These are phyloP conservation scores for Hanseniaspora valbyensis DNA, from an alignment of 805 yeast species.

Conservation along the genomic window DNA sequence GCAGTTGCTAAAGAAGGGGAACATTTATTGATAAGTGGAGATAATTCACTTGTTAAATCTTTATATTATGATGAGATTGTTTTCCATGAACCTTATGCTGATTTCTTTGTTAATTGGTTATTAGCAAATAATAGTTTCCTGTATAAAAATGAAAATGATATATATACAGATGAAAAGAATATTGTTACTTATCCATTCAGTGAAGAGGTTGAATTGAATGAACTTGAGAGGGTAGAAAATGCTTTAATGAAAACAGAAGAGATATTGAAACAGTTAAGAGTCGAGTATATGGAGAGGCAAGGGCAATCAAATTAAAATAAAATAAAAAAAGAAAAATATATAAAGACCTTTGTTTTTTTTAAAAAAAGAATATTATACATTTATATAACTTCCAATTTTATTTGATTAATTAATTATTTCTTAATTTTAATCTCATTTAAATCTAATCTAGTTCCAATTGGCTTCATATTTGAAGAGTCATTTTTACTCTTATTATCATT, in stretches of 20 bases:
- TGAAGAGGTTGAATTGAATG: constrained; percentile 14
- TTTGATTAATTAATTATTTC: neutral
- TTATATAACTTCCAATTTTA: too few relatives aligned
- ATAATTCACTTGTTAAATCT: constrained; percentile 41
- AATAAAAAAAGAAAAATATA: neutral
- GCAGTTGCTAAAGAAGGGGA: constrained; percentile 14
- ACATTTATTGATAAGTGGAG: constrained; percentile 21
- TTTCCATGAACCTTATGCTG: constrained; percentile 91
- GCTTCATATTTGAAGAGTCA: constrained; percentile 17
- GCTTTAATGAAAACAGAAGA: constrained; percentile 8
- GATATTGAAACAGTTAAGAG: constrained; percentile 4
- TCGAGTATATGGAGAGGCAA: constrained; percentile 6
- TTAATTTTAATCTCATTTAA: constrained; percentile 7
- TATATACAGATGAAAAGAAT: neutral
- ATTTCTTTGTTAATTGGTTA: constrained; percentile 38
- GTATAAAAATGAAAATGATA: neutral
- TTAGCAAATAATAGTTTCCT: constrained; percentile 8
- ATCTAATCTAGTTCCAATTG: constrained; percentile 3
- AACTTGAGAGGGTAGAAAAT: constrained; percentile 11
- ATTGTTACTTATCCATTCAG: constrained; percentile 11
- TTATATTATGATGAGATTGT: constrained; percentile 79
- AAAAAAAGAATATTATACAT: too few relatives aligned
- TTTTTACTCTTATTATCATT: constrained; percentile 19
- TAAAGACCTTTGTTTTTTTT: neutral
- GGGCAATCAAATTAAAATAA: neutral